These are phyloP conservation scores for Zoysia matrella DNA, from an alignment of 202 grass and related monocot genomes.

Conservation along the genomic window DNA sequence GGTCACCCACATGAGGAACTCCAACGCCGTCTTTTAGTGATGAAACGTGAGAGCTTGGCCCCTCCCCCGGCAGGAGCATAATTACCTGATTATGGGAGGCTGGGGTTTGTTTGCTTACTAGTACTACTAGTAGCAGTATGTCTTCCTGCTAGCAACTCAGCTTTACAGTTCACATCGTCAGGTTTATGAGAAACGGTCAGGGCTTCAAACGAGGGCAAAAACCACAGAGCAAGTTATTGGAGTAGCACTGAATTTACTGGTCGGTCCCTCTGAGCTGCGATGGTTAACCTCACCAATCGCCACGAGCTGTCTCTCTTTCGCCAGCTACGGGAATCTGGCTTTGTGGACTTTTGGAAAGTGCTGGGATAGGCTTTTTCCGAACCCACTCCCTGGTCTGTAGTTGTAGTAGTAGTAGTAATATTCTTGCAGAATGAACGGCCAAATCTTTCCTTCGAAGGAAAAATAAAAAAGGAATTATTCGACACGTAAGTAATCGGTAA, in stretches of 20 bases:
- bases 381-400: slow-evolving; percentile 31
- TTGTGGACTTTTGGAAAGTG: slow-evolving; percentile 40
- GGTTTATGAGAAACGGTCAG: background rate
- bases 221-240: slow-evolving; percentile 9
- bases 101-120: background rate
- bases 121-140: background rate
- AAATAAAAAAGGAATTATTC: slow-evolving; percentile 16
- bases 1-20: slow-evolving; percentile 50
- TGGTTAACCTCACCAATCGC: slow-evolving; percentile 43
- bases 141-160: background rate
- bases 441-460: slow-evolving; percentile 50
- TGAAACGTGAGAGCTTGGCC: slow-evolving; percentile 27
- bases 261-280: slow-evolving; percentile 16
- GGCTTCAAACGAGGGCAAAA: background rate
- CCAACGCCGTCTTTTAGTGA: slow-evolving; percentile 41
- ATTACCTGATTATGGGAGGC: slow-evolving; percentile 33
- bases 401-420: background rate
- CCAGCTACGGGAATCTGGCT: slow-evolving; percentile 51
- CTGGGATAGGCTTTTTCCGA: slow-evolving; percentile 4
- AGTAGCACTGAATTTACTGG: slow-evolving; percentile 2
- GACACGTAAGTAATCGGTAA: background rate
- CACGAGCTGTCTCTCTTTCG: slow-evolving; percentile 39
- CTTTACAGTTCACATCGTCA: background rate
- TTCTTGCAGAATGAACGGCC: slow-evolving; percentile 21
- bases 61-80: slow-evolving; percentile 23